phyloP scores from a whole-genome alignment of 2,329 filamentous ascomycete species.

The Sporothrix protearum region DNA sequence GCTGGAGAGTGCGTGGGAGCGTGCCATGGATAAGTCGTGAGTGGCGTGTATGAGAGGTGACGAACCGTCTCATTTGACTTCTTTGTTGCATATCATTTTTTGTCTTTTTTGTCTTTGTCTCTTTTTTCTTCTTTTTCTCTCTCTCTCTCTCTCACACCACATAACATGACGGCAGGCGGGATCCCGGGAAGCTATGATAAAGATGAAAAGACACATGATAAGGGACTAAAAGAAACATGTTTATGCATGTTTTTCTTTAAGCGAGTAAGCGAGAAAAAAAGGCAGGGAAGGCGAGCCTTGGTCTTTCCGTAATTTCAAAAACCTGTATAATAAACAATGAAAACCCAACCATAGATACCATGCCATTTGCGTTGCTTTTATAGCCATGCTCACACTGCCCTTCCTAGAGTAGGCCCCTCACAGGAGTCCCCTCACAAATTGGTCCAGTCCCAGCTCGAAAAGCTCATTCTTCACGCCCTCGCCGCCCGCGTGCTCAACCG shows the following conservation, averaged over 20 bases:
- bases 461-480: constrained; percentile 68
- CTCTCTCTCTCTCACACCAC: background rate
- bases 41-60: background rate
- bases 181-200: background rate
- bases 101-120: background rate
- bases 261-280: background rate
- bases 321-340: constrained; percentile 17
- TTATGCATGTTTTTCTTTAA: background rate
- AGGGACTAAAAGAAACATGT: background rate
- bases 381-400: background rate
- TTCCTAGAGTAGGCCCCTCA: constrained; percentile 58
- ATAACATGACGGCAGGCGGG: constrained; percentile 5
- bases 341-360: constrained; percentile 15
- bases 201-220: background rate
- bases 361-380: constrained; percentile 1
- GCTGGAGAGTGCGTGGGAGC: constrained; percentile 69
- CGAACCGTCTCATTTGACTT: background rate
- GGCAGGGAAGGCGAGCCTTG: background rate
- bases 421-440: constrained; percentile 66
- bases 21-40: constrained; percentile 48
- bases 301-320: constrained; percentile 7
- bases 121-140: background rate
- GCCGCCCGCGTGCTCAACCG: constrained; percentile 65
- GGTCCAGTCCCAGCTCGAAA: constrained; percentile 69
- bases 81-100: background rate